These are phyloP conservation scores for Phascolomyces articulosus DNA, from an alignment of 371 early-diverging fungal species.

Conservation along the genomic window DNA sequence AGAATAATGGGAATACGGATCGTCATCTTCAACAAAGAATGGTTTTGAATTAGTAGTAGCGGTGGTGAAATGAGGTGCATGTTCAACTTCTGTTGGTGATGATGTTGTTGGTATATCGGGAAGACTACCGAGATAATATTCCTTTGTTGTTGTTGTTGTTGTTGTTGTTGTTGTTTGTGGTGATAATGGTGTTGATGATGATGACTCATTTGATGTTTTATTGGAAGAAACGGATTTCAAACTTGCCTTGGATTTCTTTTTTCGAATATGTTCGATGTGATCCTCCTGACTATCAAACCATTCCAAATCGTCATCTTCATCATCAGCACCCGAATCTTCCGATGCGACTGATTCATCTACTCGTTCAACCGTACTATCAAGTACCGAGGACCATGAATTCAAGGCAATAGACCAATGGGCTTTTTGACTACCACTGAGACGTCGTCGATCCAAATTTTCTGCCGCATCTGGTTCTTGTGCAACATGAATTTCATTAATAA, in stretches of 20 bases:
- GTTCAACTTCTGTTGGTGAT: neutral
- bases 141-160: neutral
- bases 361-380: neutral
- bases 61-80: no score
- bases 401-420: slow-evolving; percentile 45
- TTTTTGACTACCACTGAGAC: slow-evolving; percentile 48
- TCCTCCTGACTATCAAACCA: slow-evolving; percentile 25
- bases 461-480: neutral
- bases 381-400: slow-evolving; percentile 42
- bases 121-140: neutral
- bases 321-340: slow-evolving; percentile 5
- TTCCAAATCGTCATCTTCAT: slow-evolving; percentile 15
- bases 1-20: neutral
- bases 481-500: neutral
- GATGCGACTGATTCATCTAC: neutral
- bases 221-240: neutral
- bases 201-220: neutral
- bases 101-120: neutral
- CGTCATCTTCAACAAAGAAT: neutral
- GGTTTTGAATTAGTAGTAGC: neutral
- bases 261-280: neutral
- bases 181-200: no score
- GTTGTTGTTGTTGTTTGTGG: neutral
- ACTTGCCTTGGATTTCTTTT: neutral
- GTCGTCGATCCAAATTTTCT: slow-evolving; percentile 16